These are phyloP conservation scores for Deakozyma indianensis DNA, from an alignment of 805 yeast genomes.

Conservation along the genomic window DNA sequence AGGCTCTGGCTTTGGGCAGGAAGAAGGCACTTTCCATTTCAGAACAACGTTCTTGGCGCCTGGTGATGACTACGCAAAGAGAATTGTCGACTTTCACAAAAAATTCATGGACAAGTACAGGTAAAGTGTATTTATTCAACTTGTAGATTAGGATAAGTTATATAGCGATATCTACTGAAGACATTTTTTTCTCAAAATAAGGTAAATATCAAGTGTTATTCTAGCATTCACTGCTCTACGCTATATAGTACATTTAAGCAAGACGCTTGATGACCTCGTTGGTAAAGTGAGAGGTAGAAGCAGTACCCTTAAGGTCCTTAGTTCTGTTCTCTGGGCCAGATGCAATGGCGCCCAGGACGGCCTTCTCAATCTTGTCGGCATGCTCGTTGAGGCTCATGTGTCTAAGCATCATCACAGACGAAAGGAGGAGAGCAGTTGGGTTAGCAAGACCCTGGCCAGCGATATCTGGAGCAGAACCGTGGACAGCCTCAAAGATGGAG, in stretches of 20 bases:
- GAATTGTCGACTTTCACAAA: slow-evolving; percentile 68
- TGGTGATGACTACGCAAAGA: slow-evolving; percentile 74
- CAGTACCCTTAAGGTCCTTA: slow-evolving; percentile 86
- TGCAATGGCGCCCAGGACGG: slow-evolving; percentile 79
- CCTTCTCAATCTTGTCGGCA: slow-evolving; percentile 77
- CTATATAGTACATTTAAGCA: slow-evolving; percentile 20
- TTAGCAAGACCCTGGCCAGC: slow-evolving; percentile 98
- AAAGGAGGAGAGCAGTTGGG: slow-evolving; percentile 93
- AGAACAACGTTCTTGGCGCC: slow-evolving; percentile 97
- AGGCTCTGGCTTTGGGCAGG: slow-evolving; percentile 95
- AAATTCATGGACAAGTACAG: slow-evolving; percentile 45
- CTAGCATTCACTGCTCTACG: no score
- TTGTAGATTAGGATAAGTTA: no score
- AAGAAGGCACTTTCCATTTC: slow-evolving; percentile 74
- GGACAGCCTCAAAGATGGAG: slow-evolving; percentile 98
- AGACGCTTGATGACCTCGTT: slow-evolving; percentile 74
- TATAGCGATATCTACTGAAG: no score
- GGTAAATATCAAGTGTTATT: no score
- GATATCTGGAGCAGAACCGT: slow-evolving; percentile 98
- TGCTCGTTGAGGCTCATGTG: slow-evolving; percentile 82
- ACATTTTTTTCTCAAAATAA: no score
- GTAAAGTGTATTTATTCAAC: slow-evolving; percentile 8
- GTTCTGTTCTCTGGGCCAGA: slow-evolving; percentile 95
- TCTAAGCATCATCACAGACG: slow-evolving; percentile 98
- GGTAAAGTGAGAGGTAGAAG: slow-evolving; percentile 81